Base-by-base conservation (phyloP, 2,329 filamentous ascomycete genomes). In the Pseudogymnoascus sp. region DNA sequence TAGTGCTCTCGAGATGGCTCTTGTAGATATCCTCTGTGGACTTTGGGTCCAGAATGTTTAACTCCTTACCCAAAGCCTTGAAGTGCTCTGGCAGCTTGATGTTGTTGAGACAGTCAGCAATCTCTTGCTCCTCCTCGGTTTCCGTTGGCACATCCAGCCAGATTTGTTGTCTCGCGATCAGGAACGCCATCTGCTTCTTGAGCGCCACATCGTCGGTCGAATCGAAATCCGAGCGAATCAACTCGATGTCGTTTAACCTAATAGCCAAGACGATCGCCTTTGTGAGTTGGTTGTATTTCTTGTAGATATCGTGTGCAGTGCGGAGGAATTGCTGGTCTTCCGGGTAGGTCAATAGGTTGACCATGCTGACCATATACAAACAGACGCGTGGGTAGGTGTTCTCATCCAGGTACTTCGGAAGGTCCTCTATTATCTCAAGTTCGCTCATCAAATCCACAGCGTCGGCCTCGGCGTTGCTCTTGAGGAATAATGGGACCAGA, bases 21-120 rank as follows among this genome's bases (percentile, higher is more conserved):
- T 99, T 99, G 84, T 99, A 99, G 71, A 99, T 99, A 71, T 99
- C 96, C 74, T 99, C 95, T 0, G 93, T 96, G 45, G 91, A 90
- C 80, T 97, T 97, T 37, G 95, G 95, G 66, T 99, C 95, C 43
- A 97, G 81, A 61, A 99, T 93, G 76, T 99, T 97, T 61, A 99
- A 83, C 75, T 99, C 95, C 77, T 97, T 97, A 63, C 88, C 96
- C 33, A 99, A 81, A 4, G 89, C 86, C 77, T 96, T 96, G 83
- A 96, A 99, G 76, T 97, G 89, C 66, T 96, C 91, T 1, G 93
- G 88, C 63, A 99, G 79, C 71, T 89, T 91, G 16, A 89, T 86
- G 76, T 97, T 99, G 74, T 90, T 90, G 62, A 97, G 77, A 69
- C 91, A 95, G 66, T 97, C 92, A 40, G 84, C 81, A 61, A 96